These are phyloP conservation scores for Penstemon barbatus DNA, from an alignment of 257 asterid species.

Conservation along the genomic window DNA sequence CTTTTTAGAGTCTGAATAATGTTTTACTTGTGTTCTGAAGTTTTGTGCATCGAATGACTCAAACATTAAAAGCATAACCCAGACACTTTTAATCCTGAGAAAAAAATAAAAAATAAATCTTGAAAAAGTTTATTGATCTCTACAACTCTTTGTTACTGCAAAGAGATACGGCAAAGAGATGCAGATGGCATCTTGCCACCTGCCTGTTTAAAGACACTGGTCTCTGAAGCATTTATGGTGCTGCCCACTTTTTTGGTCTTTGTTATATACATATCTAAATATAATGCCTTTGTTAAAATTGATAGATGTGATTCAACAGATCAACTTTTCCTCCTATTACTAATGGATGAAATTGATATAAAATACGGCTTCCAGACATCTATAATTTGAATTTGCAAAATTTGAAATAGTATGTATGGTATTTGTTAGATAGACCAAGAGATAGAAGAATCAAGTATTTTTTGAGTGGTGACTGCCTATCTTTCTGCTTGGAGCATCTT, in stretches of 20 bases:
- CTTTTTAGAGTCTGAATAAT: neutral
- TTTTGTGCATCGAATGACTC: neutral
- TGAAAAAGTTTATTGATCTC: neutral
- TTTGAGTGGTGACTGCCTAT: neutral
- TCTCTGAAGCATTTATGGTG: neutral
- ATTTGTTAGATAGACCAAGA: neutral
- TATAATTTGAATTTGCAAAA: neutral
- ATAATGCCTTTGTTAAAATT: neutral
- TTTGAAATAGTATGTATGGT: neutral
- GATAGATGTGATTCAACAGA: neutral
- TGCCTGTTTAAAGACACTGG: neutral
- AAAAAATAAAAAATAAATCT: neutral
- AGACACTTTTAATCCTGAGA: neutral
- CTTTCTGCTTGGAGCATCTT: neutral
- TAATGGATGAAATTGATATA: neutral
- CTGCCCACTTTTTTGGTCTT: neutral
- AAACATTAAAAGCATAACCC: neutral
- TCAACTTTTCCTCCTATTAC: slow-evolving; percentile 12
- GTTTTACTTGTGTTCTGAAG: neutral
- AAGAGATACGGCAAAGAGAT: neutral
- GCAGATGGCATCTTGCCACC: neutral
- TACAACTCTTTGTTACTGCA: neutral
- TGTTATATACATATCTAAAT: neutral
- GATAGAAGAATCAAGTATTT: neutral
- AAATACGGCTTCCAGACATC: neutral